Evolutionary conservation across 768 basidiomycete species (phyloP), one percentile per base, ranked within the genome.

Genomic region (Boletus edulis): DNA sequence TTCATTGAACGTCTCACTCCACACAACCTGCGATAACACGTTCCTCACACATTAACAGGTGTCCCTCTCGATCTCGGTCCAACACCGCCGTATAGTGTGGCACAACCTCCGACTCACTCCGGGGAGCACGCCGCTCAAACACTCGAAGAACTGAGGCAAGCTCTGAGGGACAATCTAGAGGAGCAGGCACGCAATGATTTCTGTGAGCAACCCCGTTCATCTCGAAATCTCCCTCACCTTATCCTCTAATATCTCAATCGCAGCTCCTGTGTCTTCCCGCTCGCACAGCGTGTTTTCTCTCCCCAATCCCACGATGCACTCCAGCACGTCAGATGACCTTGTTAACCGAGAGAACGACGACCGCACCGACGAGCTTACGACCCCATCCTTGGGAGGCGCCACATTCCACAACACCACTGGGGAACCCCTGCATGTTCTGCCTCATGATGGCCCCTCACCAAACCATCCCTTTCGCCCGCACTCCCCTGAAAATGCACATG

Each of bases 351-450:
- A 46, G 35, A 24, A 40, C 10, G 41, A 52, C 14, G 20, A 13
- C 9, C 35, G 3, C 29, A 34, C 8, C 0, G 15, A 46, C 46
- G 45, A 46, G 13, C 38, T 22, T 13, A 6, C 29, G 1, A 17
- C 0, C 24, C 29, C 52, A 14, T 15, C 43, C 32, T 52, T 11
- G 13, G 50, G 52, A 49, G 41, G 41, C 5, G 31, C 32, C 1
- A 14, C 59, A 1, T 62, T 15, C 79, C 78, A n/a, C 69, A 77
- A 18, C 64, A 63, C 35, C 68, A 68, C 12, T 73, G 75, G 73
- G 20, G 59, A 54, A 37, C 18, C 14, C 22, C 4, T 49, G 6
- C 42, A 35, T 11, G 10, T 22, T 37, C 31, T n/a, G 4, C 34
- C 24, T 24, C 50, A 22, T 7, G 35, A 15, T 32, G 18, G 7